Evolutionary conservation across 345 rosid species (phyloP).

Genomic region (Pugionium cornutum): DNA sequence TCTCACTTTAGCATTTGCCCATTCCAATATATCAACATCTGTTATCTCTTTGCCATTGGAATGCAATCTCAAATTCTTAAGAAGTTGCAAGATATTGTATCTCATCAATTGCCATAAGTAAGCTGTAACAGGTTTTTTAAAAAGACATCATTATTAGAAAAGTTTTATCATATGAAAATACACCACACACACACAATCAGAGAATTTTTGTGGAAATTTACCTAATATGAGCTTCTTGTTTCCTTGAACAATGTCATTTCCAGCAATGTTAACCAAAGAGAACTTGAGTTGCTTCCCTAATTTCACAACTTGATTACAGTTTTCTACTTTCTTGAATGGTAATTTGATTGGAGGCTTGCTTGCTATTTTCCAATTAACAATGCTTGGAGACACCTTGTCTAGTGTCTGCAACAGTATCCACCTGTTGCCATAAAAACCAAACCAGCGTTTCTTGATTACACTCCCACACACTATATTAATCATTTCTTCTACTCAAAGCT

Average conservation of each 20-base stretch:
- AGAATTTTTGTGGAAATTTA: slow-evolving; percentile 34
- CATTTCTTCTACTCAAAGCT: neutral
- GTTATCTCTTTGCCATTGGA: slow-evolving; percentile 84
- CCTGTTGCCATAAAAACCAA: slow-evolving; percentile 47
- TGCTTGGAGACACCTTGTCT: slow-evolving; percentile 91
- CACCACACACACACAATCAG: neutral
- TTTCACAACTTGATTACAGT: slow-evolving; percentile 94
- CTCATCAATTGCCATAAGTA: slow-evolving; percentile 97
- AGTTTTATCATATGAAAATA: neutral
- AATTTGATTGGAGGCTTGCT: slow-evolving; percentile 94
- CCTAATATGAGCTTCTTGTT: slow-evolving; percentile 91
- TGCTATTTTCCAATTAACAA: slow-evolving; percentile 89
- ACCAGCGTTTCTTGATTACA: neutral
- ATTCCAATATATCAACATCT: slow-evolving; percentile 79
- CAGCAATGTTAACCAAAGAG: slow-evolving; percentile 94
- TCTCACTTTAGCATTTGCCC: slow-evolving; percentile 89
- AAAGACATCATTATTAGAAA: neutral
- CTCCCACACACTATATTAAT: neutral
- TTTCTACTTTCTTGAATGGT: slow-evolving; percentile 97
- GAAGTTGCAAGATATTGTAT: slow-evolving; percentile 88
- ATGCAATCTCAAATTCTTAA: slow-evolving; percentile 85
- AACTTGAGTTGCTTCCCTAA: slow-evolving; percentile 92
- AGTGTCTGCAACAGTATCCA: slow-evolving; percentile 93
- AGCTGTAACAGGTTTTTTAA: slow-evolving; percentile 48
- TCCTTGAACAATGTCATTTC: slow-evolving; percentile 93